Percentiles rank a stretch among this genome's conserved stretches.
Conservation (phyloP, 768 basidiomycete genomes). For the Agaricus blazei region DNA sequence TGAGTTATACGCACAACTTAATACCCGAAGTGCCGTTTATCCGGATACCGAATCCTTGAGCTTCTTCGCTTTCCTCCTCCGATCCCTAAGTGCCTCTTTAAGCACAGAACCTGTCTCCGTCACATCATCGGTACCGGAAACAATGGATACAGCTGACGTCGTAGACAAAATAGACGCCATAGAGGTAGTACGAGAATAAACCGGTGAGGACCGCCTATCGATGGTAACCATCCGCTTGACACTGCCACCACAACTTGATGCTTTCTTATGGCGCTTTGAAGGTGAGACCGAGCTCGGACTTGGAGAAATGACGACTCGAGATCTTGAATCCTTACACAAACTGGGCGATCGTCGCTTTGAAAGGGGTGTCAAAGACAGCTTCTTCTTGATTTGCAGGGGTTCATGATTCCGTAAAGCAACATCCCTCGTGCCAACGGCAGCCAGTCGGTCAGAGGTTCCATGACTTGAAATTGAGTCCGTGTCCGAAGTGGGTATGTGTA, state of each 20-base stretch:
- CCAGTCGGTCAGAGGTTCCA: background rate
- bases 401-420: background rate
- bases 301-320: background rate
- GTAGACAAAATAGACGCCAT: background rate
- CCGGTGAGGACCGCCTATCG: background rate
- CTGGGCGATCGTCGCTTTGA: background rate
- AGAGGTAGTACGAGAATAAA: slow-evolving; percentile 1
- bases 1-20: too few species aligned
- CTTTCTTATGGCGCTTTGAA: background rate
- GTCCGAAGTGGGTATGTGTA: slow-evolving; percentile 18
- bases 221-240: background rate
- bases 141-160: background rate
- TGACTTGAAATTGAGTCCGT: background rate
- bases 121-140: slow-evolving; percentile 1
- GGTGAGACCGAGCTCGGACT: slow-evolving; percentile 1
- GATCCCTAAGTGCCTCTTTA: slow-evolving; percentile 11
- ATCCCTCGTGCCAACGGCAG: background rate
- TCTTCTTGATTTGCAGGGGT: background rate
- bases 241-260: background rate
- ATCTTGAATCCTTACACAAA: background rate
- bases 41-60: background rate
- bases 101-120: slow-evolving; percentile 5
- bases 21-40: too few species aligned
- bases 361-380: background rate
- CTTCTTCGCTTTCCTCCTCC: slow-evolving; percentile 13